Percentiles rank a stretch among this genome's conserved stretches.
These are phyloP conservation scores for Solanum habrochaites DNA, from an alignment of 257 asterid species.

Conservation along the genomic window DNA sequence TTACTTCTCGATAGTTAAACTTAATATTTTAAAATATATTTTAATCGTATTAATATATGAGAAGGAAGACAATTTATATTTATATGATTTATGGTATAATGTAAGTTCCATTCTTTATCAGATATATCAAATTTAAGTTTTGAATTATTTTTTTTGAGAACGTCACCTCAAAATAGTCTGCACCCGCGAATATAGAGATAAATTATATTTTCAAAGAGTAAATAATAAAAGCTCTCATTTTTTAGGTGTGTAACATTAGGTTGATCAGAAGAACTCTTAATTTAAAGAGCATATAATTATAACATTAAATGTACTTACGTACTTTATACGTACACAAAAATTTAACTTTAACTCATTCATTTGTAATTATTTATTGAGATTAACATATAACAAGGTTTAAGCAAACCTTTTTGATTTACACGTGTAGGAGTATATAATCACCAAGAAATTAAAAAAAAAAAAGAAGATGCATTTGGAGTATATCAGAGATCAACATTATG, in stretches of 20 bases:
- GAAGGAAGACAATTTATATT: too few species aligned
- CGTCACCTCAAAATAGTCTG: too few species aligned
- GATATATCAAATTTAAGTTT: accelerated
- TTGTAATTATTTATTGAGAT: too few species aligned
- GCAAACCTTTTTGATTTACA: too few species aligned
- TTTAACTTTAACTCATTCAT: not conserved
- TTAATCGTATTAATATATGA: too few species aligned
- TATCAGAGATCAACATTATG: not conserved
- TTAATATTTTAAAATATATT: too few species aligned
- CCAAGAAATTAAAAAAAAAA: not conserved
- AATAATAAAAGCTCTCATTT: not conserved
- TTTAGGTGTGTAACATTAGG: not conserved
- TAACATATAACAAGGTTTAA: too few species aligned
- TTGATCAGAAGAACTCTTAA: not conserved
- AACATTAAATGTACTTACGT: not conserved
- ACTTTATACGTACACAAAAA: not conserved
- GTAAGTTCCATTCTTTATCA: too few species aligned
- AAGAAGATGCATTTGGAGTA: not conserved
- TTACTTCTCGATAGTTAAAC: not conserved
- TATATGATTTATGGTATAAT: too few species aligned
- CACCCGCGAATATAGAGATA: too few species aligned
- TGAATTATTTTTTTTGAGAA: too few species aligned
- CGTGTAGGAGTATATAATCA: too few species aligned
- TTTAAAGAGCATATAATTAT: not conserved
- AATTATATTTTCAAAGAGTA: not conserved